Evolutionary conservation across 495 filamentous ascomycete species (phyloP).

Genomic region (Astrothelium macrocarpum): DNA sequence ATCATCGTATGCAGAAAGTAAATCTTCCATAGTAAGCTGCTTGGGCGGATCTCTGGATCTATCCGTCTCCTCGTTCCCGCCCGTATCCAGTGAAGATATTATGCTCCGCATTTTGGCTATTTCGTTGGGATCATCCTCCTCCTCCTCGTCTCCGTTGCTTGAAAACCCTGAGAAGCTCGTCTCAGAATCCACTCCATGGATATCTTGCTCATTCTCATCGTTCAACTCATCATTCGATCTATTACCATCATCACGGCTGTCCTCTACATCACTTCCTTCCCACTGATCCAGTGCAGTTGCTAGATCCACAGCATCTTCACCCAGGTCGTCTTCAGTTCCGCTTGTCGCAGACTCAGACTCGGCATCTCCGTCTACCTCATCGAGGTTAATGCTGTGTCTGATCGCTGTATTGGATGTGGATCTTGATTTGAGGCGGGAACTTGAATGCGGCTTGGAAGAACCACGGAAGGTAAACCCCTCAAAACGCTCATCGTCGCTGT

Average conservation of each 20-base stretch:
- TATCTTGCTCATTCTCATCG: constrained; percentile 29
- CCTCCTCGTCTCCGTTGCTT: constrained; percentile 54
- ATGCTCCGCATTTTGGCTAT: constrained; percentile 58
- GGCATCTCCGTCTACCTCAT: constrained; percentile 49
- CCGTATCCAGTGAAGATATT: constrained; percentile 55
- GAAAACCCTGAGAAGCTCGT: constrained; percentile 7
- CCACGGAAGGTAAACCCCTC: constrained; percentile 32
- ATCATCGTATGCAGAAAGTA: constrained; percentile 65
- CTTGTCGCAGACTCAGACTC: constrained; percentile 32
- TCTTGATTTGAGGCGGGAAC: neutral
- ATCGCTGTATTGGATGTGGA: neutral
- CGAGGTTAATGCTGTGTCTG: constrained; percentile 41
- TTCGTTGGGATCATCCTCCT: constrained; percentile 46
- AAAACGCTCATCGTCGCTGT: constrained; percentile 43
- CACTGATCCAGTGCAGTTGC: constrained; percentile 71
- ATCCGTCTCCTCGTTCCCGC: neutral
- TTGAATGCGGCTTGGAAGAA: neutral
- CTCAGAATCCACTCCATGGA: constrained; percentile 32
- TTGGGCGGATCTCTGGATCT: constrained; percentile 32
- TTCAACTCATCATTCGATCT: constrained; percentile 21
- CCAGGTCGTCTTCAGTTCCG: constrained; percentile 43
- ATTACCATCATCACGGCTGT: constrained; percentile 29
- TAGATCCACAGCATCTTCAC: constrained; percentile 79
- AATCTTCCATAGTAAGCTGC: constrained; percentile 73
- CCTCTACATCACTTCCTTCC: constrained; percentile 34